Conservation (phyloP, 257 asterid species). For the Capsicum rhomboideum region DNA sequence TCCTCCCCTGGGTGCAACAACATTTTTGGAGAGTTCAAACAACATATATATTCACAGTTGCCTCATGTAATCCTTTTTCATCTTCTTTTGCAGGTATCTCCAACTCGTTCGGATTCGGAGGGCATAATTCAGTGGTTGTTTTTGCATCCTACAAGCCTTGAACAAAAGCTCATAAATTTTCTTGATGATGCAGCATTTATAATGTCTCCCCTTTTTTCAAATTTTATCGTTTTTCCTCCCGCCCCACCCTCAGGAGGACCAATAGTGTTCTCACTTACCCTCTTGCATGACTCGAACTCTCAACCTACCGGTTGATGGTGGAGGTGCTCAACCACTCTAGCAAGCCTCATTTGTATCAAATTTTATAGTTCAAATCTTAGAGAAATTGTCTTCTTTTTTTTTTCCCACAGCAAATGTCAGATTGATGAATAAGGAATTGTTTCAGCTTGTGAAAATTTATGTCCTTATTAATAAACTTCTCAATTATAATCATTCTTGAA, state of each 20-base stretch:
- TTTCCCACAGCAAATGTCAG: background rate
- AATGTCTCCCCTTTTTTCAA: too few species aligned
- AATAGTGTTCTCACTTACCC: too few species aligned
- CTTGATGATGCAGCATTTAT: background rate
- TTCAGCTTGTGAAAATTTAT: background rate
- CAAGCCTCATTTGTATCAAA: too few species aligned
- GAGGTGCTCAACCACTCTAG: too few species aligned
- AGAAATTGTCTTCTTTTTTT: background rate
- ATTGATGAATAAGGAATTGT: background rate
- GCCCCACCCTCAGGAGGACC: too few species aligned
- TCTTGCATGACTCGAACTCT: too few species aligned
- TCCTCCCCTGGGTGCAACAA: background rate
- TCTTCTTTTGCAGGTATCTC: constrained; percentile 42
- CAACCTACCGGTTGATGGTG: too few species aligned
- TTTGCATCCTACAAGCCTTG: constrained; percentile 69
- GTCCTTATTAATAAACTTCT: background rate
- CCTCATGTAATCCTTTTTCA: background rate
- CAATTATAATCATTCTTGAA: background rate
- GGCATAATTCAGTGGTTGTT: constrained; percentile 26
- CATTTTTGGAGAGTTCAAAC: background rate
- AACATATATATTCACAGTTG: background rate
- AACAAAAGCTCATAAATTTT: background rate
- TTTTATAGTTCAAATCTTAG: background rate
- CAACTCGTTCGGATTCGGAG: constrained; percentile 65
- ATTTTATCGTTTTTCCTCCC: too few species aligned